A percentile compares a stretch with the other conserved stretches of the same genome.
Evolutionary conservation across 208 protist genomes (phyloP).

Genomic region (Porcisia deanei): DNA sequence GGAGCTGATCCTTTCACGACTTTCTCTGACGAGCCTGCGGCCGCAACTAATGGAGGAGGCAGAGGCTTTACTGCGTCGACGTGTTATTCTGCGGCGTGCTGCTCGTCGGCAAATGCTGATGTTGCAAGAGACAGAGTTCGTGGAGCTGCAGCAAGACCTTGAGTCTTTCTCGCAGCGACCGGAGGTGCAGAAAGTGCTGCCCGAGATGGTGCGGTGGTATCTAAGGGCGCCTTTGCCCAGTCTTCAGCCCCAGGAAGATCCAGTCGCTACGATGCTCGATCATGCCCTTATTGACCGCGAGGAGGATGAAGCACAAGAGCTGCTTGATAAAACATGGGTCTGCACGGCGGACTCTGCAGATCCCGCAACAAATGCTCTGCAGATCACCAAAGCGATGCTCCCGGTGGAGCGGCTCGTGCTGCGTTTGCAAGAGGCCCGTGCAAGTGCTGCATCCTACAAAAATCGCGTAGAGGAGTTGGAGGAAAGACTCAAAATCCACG

Average conservation of each 20-base stretch:
- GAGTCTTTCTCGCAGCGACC: constrained; percentile 13
- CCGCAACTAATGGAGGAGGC: constrained; percentile 23
- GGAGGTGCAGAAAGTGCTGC: constrained; percentile 26
- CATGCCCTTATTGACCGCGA: constrained; percentile 33
- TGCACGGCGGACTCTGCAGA: background rate
- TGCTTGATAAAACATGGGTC: constrained; percentile 22
- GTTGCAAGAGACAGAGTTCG: constrained; percentile 28
- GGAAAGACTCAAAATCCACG: constrained; percentile 2
- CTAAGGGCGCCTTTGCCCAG: constrained; percentile 18
- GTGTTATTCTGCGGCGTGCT: constrained; percentile 26
- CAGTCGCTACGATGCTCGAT: constrained; percentile 32
- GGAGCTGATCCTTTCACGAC: constrained; percentile 21
- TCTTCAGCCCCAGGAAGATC: constrained; percentile 17
- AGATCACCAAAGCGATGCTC: constrained; percentile 16
- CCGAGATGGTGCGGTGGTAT: constrained; percentile 30
- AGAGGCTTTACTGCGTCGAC: constrained; percentile 24
- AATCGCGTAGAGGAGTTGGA: constrained; percentile 18
- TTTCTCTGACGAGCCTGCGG: constrained; percentile 13
- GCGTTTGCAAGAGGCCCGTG: constrained; percentile 14
- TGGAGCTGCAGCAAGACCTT: constrained; percentile 24
- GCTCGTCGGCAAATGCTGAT: constrained; percentile 25
- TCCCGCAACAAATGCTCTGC: constrained; percentile 11
- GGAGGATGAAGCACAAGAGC: constrained; percentile 29
- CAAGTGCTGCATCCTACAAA: constrained; percentile 10
- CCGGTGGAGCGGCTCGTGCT: constrained; percentile 17